These are phyloP conservation scores for Capsicum baccatum DNA, from an alignment of 257 asterid species.

Conservation along the genomic window DNA sequence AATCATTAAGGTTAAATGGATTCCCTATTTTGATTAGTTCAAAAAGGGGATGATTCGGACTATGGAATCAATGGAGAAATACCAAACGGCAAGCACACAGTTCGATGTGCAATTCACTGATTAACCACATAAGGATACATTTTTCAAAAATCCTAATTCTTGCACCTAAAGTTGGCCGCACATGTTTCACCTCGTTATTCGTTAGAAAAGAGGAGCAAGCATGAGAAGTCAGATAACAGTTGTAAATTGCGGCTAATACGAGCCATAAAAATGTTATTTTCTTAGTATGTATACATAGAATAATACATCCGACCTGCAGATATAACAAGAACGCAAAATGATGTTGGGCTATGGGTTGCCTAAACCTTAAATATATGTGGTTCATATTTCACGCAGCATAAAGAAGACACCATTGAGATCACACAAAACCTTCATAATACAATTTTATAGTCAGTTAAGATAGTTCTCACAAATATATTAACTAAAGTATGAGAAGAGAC, in stretches of 20 bases:
- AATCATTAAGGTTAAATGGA: slow-evolving; percentile 74
- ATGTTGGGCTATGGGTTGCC: too few relatives aligned
- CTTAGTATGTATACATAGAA: too few relatives aligned
- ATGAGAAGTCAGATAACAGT: too few relatives aligned
- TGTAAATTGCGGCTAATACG: too few relatives aligned
- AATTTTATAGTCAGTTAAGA: neutral
- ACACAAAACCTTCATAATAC: neutral
- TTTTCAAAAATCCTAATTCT: slow-evolving; percentile 35
- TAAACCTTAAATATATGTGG: too few relatives aligned
- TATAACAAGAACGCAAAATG: too few relatives aligned
- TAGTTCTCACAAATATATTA: neutral
- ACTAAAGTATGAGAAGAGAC: neutral
- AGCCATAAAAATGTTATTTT: too few relatives aligned
- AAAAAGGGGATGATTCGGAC: slow-evolving; percentile 82
- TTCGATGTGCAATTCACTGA: slow-evolving; percentile 32
- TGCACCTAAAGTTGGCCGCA: slow-evolving; percentile 19
- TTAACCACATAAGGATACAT: slow-evolving; percentile 56
- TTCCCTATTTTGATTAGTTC: slow-evolving; percentile 91
- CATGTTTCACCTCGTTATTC: too few relatives aligned
- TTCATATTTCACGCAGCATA: neutral
- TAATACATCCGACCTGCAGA: too few relatives aligned
- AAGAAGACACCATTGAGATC: neutral
- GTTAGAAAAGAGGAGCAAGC: too few relatives aligned
- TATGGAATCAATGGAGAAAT: slow-evolving; percentile 93
- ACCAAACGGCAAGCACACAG: slow-evolving; percentile 68